These are phyloP conservation scores for Phytophthora tubulina DNA, from an alignment of 352 stramenopile species.

Conservation along the genomic window DNA sequence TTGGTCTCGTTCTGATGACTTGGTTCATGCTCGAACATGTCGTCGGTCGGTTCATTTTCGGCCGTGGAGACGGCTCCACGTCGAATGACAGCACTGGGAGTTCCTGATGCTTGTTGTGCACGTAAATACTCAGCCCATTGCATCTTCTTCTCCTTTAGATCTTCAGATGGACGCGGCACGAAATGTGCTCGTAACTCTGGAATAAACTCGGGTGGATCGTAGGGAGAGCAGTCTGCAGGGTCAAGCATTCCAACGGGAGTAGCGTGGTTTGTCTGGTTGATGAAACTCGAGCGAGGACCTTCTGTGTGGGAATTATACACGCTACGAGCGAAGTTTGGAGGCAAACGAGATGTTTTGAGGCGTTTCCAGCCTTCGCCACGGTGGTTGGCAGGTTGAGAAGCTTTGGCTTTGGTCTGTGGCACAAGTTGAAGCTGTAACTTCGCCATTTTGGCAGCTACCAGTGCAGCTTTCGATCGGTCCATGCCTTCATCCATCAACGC, in stretches of 20 bases:
- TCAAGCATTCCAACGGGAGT: conserved; percentile 78
- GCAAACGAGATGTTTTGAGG: conserved; percentile 63
- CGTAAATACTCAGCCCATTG: conserved; percentile 55
- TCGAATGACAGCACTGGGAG: conserved; percentile 12
- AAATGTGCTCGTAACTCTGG: conserved; percentile 68
- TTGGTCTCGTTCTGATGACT: conserved; percentile 40
- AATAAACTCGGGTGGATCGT: conserved; percentile 71
- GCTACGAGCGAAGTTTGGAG: conserved; percentile 65
- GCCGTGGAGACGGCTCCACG: conserved; percentile 28
- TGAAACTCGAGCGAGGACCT: conserved; percentile 63
- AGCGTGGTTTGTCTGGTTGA: conserved; percentile 75
- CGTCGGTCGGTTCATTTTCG: conserved; percentile 34
- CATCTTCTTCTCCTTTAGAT: conserved; percentile 72
- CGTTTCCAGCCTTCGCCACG: conserved; percentile 82
- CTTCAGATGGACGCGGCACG: conserved; percentile 58
- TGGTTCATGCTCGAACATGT: conserved; percentile 56
- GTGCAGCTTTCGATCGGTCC: conserved; percentile 55
- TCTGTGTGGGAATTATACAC: conserved; percentile 70
- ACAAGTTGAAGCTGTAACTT: conserved; percentile 59
- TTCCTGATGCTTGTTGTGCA: conserved; percentile 16
- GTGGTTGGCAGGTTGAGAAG: conserved; percentile 18
- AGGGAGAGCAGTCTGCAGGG: conserved; percentile 61
- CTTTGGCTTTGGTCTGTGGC: not conserved
- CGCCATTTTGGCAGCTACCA: conserved; percentile 69
- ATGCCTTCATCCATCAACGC: conserved; percentile 60